These are phyloP conservation scores for Acer saccharum DNA, from an alignment of 345 rosid species.

Conservation along the genomic window DNA sequence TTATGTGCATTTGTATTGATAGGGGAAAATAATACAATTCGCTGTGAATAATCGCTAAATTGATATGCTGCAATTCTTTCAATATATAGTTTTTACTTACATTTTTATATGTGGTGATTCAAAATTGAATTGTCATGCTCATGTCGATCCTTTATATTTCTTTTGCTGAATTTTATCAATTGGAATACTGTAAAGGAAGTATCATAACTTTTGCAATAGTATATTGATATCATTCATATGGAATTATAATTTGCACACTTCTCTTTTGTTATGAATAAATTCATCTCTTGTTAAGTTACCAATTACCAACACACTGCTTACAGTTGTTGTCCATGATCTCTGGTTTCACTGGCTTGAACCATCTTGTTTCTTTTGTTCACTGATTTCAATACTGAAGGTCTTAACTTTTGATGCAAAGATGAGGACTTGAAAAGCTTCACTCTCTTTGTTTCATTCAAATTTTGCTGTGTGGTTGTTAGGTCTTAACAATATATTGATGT, in stretches of 20 bases:
- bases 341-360: background rate
- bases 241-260: too few relatives aligned
- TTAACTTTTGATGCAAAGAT: background rate
- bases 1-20: conserved; percentile 13
- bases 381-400: background rate
- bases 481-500: background rate
- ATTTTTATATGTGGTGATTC: background rate
- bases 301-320: background rate
- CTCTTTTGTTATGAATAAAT: too few relatives aligned
- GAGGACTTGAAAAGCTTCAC: background rate
- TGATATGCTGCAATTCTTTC: background rate
- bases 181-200: background rate
- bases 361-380: background rate
- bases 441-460: background rate
- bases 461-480: too few relatives aligned
- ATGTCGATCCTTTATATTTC: background rate
- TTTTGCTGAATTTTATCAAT: background rate
- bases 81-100: background rate
- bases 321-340: background rate
- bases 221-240: too few relatives aligned
- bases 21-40: conserved; percentile 11
- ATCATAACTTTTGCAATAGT: too few relatives aligned
- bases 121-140: background rate
- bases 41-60: background rate
- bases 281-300: background rate